Evolutionary conservation across 768 basidiomycete genomes (phyloP), one percentile per base, ranked within the genome.

Genomic region (Pleurotus giganteus): DNA sequence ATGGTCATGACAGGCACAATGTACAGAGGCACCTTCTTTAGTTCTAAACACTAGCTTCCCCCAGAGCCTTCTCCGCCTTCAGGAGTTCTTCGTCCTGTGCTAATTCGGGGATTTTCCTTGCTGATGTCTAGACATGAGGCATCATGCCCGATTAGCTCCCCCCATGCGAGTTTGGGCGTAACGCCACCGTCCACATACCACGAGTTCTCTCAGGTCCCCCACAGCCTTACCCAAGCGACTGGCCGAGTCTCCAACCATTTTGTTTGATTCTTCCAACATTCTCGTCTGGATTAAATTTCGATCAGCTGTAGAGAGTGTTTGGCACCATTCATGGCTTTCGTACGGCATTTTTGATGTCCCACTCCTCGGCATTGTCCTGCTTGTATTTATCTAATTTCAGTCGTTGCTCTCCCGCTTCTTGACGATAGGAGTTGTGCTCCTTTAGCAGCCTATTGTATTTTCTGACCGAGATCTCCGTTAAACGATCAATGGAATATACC

Each of bases 341-440:
- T 66, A 89, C 90, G 63, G 78, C 81, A 69, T 85, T 91, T 69
- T 82, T 89, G 65, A 88, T 72, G 53, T 89, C 84, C 89, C 88
- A 92, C 37, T 83, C 84, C 59, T 91, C 87, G 37, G 79, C 81
- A 47, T 70, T 80, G 47, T 82, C 80, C 9, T 78, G 79, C 55
- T 81, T 68, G 63, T 88, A 70, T 66, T 82, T 82, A 60, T 85
- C 83, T n/a, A 84, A 72, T 63, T 80, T 86, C 51, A 66, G 68
- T 61, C 82, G 72, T 59, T 82, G 77, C 29, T 83, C 75, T 57
- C 74, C 79, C 4, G 78, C 78, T 72, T 95, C 92, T 47, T 81
- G 78, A 60, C 69, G 72, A 68, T 94, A 94, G 17, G 84, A 59
- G 23, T 63, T 67, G 50, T 84, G 74, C 65, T 95, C 92, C 64